Percentiles rank a stretch among this genome's conserved stretches.
Evolutionary conservation across 2,329 filamentous ascomycete species (phyloP).

Genomic region (Calonectria pseudoturangicola): DNA sequence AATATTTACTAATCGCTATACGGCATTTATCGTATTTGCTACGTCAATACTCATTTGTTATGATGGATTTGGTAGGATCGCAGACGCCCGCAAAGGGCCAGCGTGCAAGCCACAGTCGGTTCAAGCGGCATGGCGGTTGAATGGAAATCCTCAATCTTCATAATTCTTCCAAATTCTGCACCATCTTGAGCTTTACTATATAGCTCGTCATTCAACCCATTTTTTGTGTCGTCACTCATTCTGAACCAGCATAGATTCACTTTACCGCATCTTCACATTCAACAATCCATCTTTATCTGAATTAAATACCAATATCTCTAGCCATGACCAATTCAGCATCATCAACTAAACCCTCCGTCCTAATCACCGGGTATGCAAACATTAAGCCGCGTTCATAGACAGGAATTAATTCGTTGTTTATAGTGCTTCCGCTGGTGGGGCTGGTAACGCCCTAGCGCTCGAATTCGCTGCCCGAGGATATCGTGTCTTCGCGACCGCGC

Average conservation of each 20-base stretch:
- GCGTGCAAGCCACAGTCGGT: not conserved
- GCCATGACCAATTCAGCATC: not conserved
- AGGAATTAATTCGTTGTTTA: not conserved
- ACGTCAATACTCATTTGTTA: not conserved
- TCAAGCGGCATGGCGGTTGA: not conserved
- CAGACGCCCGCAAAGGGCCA: not conserved
- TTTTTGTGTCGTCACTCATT: not conserved
- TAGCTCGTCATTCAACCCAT: not conserved
- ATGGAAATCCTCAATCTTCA: not conserved
- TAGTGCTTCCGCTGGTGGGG: not conserved
- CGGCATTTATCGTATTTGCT: not conserved
- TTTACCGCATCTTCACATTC: not conserved
- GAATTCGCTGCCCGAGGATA: slow-evolving; percentile 12
- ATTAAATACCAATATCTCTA: not conserved
- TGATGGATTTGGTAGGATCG: not conserved
- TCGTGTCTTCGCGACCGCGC: slow-evolving; percentile 22
- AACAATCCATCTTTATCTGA: not conserved
- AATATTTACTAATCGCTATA: not conserved
- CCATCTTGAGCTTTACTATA: not conserved
- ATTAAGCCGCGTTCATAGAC: too few relatives aligned
- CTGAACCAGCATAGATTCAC: not conserved
- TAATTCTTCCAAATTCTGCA: not conserved
- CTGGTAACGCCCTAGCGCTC: not conserved
- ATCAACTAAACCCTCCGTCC: not conserved
- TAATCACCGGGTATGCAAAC: not conserved